phyloP scores from a whole-genome alignment of 352 stramenopile species.

The Chrysophaeum taylorii region DNA sequence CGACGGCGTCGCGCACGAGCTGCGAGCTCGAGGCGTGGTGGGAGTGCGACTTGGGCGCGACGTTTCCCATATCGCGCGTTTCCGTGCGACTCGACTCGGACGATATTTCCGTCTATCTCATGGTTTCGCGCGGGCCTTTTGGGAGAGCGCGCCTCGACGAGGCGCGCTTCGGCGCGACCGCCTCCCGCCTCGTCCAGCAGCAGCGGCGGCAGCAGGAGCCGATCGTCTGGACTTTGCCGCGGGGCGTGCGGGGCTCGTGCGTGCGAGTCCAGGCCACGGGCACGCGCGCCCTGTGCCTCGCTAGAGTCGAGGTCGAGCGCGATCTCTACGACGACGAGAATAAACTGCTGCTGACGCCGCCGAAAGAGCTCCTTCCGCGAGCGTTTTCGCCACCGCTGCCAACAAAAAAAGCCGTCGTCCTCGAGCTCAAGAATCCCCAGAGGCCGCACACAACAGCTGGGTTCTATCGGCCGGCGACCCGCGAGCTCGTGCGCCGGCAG shows the following conservation, averaged over 20 bases:
- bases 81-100: too few species aligned
- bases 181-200: too few species aligned
- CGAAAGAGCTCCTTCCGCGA: too few species aligned
- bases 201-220: background rate
- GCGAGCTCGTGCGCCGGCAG: background rate
- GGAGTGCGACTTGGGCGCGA: background rate
- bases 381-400: too few species aligned
- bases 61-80: background rate
- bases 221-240: background rate
- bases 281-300: background rate
- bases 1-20: background rate
- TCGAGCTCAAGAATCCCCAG: too few species aligned
- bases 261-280: background rate
- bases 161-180: background rate
- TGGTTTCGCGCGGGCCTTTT: background rate
- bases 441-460: too few species aligned
- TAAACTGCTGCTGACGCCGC: too few species aligned
- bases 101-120: too few species aligned
- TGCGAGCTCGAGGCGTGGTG: slow-evolving; percentile 3
- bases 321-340: too few species aligned
- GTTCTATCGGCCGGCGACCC: background rate
- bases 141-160: background rate
- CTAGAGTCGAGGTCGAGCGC: background rate
- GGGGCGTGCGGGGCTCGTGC: background rate
- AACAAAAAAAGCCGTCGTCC: too few species aligned